Conservation (phyloP, 1,284 basidiomycete genomes). For the Ustilago lituana region DNA sequence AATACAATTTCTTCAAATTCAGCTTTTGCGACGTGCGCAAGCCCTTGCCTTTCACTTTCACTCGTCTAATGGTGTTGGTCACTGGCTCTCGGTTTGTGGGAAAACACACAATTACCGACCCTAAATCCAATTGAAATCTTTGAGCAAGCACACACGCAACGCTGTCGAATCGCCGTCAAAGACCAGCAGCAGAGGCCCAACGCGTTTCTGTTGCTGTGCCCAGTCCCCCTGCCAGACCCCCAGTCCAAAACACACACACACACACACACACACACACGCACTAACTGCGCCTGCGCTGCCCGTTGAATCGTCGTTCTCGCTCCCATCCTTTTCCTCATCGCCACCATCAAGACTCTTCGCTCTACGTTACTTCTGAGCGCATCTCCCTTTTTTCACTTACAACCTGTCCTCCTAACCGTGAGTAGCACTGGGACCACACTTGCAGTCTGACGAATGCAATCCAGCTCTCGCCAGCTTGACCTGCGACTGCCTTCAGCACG, state of each 20-base stretch:
- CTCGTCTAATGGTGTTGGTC: slow-evolving; percentile 19
- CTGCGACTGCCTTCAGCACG: too few relatives aligned
- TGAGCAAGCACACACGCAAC: background rate
- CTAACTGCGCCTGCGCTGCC: slow-evolving; percentile 1
- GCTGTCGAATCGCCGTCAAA: too few relatives aligned
- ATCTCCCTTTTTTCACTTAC: slow-evolving; percentile 9
- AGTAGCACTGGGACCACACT: too few relatives aligned
- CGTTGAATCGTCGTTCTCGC: slow-evolving; percentile 3
- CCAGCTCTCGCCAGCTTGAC: too few relatives aligned
- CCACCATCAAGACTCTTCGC: slow-evolving; percentile 48
- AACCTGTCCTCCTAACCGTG: slow-evolving; percentile 19
- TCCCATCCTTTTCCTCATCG: slow-evolving; percentile 18
- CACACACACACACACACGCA: too few relatives aligned
- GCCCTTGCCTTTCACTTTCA: background rate
- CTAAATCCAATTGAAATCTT: too few relatives aligned
- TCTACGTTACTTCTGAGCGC: slow-evolving; percentile 65
- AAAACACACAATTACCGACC: slow-evolving; percentile 17
- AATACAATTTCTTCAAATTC: background rate
- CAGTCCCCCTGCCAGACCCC: background rate
- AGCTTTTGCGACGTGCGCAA: too few relatives aligned
- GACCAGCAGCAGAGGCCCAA: too few relatives aligned
- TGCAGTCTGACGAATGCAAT: too few relatives aligned
- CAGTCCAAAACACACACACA: background rate
- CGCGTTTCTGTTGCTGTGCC: background rate
- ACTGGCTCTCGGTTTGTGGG: background rate